Evolutionary conservation across 202 grass and related monocot genomes (phyloP).

Genomic region (Setaria italica): DNA sequence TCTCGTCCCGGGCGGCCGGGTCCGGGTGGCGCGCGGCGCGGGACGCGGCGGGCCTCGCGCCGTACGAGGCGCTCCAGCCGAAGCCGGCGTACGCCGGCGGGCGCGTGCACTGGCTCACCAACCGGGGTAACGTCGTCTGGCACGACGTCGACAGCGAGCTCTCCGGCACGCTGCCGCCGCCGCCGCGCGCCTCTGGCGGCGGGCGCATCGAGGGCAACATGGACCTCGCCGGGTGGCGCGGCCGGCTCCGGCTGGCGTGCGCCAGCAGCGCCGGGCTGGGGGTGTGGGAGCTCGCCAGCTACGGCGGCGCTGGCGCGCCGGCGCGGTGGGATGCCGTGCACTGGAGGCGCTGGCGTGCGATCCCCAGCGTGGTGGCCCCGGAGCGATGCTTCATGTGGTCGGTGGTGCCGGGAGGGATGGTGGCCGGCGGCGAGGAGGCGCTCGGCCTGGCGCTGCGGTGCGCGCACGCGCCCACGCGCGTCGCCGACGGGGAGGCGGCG

Average conservation of each 20-base stretch:
- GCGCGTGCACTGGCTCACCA: slow-evolving; percentile 17
- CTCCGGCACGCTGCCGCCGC: background rate
- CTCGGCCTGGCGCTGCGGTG: background rate
- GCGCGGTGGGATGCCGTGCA: slow-evolving; percentile 29
- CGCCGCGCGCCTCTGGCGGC: background rate
- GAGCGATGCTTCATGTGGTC: background rate
- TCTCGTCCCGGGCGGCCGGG: background rate
- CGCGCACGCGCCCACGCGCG: background rate
- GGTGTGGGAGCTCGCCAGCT: slow-evolving; percentile 30
- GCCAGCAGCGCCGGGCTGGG: background rate
- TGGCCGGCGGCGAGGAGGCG: slow-evolving; percentile 1
- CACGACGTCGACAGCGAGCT: background rate
- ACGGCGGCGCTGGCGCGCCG: background rate
- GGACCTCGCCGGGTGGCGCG: slow-evolving; percentile 17
- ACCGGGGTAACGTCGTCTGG: background rate
- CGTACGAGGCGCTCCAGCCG: background rate
- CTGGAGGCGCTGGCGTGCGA: slow-evolving; percentile 13
- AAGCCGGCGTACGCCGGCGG: slow-evolving; percentile 2
- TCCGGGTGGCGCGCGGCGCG: background rate
- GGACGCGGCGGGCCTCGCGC: background rate
- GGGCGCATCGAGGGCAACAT: background rate
- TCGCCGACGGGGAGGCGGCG: background rate
- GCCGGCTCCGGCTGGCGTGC: slow-evolving; percentile 1
- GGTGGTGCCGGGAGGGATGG: slow-evolving; percentile 14
- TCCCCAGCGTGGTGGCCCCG: background rate